Evolutionary conservation across 805 yeast genomes (phyloP).

Genomic region (Brettanomyces naardenensis): DNA sequence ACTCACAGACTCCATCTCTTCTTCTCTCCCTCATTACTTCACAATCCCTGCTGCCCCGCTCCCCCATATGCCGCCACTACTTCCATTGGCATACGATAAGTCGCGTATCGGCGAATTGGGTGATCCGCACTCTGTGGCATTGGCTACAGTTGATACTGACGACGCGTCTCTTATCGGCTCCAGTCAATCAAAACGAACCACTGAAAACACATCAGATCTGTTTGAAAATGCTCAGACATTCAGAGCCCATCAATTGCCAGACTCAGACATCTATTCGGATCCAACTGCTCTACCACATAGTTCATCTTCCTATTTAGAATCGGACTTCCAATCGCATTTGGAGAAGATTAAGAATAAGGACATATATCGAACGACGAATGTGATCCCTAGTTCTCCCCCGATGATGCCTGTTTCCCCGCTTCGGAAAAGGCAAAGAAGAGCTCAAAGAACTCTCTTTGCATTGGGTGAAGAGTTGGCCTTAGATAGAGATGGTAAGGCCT

Average conservation of each 20-base stretch:
- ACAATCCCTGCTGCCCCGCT: too few relatives aligned
- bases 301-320: constrained; percentile 1
- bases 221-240: neutral
- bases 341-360: neutral
- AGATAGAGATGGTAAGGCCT: constrained; percentile 36
- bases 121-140: neutral
- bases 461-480: constrained; percentile 31
- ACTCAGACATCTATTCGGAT: constrained; percentile 1
- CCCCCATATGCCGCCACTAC: constrained; percentile 18
- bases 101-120: constrained; percentile 24
- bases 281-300: neutral
- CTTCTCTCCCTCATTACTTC: too few relatives aligned
- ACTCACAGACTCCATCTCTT: constrained; percentile 1
- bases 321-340: neutral
- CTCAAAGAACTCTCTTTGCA: too few relatives aligned
- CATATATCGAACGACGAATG: neutral
- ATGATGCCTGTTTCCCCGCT: constrained; percentile 1
- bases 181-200: too few relatives aligned
- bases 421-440: neutral
- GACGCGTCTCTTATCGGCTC: neutral
- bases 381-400: constrained; percentile 1
- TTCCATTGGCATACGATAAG: constrained; percentile 43
- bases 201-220: neutral
- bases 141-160: neutral
- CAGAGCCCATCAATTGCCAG: too few relatives aligned